phyloP scores from a whole-genome alignment of 23 red algal genomes.

The Pyropia haitanensis region DNA sequence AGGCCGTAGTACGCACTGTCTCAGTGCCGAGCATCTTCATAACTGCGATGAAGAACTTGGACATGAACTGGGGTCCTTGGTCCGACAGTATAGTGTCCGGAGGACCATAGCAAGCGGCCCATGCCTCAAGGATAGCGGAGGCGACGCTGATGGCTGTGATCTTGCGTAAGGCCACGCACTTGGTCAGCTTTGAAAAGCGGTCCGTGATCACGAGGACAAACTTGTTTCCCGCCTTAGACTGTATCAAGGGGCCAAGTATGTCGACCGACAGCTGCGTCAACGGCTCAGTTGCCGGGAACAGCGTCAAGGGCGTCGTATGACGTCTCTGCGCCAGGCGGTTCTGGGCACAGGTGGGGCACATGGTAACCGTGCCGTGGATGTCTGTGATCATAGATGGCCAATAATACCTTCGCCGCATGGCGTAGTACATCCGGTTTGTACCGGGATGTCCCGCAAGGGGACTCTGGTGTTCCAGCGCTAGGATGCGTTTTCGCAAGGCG shows the following conservation, averaged over 20 bases:
- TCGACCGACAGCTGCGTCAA: slow-evolving; percentile 8
- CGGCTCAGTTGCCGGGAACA: background rate
- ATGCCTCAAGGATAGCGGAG: background rate
- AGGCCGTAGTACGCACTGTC: slow-evolving; percentile 22
- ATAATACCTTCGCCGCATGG: slow-evolving; percentile 1
- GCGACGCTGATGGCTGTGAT: slow-evolving; percentile 1
- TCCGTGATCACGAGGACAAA: slow-evolving; percentile 23
- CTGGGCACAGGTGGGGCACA: background rate
- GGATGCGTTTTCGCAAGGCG: too few relatives aligned
- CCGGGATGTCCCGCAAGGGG: background rate
- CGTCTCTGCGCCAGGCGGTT: background rate
- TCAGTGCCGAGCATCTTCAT: slow-evolving; percentile 5
- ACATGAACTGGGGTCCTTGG: slow-evolving; percentile 1
- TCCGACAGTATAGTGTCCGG: slow-evolving; percentile 3
- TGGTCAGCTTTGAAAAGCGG: slow-evolving; percentile 24
- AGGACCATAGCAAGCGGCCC: background rate
- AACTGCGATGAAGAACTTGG: slow-evolving; percentile 22
- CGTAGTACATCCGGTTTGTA: background rate
- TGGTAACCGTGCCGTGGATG: background rate
- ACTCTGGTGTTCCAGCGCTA: background rate
- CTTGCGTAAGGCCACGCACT: slow-evolving; percentile 1
- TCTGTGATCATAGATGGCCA: background rate
- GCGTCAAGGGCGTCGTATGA: background rate
- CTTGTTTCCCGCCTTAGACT: background rate
- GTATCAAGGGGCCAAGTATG: slow-evolving; percentile 5